Evolutionary conservation across 345 rosid genomes (phyloP).

Genomic region (Eucalyptus leucophloia): DNA sequence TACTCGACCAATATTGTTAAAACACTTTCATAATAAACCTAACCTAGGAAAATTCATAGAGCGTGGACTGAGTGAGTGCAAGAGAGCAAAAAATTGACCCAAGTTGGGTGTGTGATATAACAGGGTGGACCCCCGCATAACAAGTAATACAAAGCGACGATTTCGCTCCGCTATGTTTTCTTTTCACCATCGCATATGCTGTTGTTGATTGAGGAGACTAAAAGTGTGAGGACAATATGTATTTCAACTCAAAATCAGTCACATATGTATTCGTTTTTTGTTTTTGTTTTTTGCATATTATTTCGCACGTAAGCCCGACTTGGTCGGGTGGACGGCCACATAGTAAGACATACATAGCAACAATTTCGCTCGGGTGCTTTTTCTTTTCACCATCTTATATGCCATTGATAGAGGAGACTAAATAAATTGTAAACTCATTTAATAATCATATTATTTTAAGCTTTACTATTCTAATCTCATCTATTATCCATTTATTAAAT

Average conservation of each 20-base stretch:
- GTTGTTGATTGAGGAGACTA: neutral
- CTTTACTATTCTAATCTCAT: too few relatives aligned
- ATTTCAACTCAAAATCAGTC: neutral
- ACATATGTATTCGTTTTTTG: too few relatives aligned
- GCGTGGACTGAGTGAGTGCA: accelerated
- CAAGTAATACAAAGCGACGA: neutral
- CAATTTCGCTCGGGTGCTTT: neutral
- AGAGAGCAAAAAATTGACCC: neutral
- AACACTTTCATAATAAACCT: too few relatives aligned
- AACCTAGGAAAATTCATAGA: neutral
- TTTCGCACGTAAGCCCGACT: neutral
- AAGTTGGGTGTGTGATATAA: neutral
- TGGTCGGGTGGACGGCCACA: neutral
- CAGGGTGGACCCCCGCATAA: neutral
- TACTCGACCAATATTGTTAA: neutral
- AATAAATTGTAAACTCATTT: neutral
- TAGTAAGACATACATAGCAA: neutral
- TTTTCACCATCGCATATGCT: neutral
- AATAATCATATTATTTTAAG: too few relatives aligned
- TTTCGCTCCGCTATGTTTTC: neutral
- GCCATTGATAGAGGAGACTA: neutral
- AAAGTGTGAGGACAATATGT: neutral
- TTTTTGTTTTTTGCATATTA: neutral
- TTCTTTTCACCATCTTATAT: neutral
- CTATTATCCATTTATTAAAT: too few relatives aligned